Conservation (phyloP, 108 stramenopile genomes). For the Aureococcus anophagefferens region DNA sequence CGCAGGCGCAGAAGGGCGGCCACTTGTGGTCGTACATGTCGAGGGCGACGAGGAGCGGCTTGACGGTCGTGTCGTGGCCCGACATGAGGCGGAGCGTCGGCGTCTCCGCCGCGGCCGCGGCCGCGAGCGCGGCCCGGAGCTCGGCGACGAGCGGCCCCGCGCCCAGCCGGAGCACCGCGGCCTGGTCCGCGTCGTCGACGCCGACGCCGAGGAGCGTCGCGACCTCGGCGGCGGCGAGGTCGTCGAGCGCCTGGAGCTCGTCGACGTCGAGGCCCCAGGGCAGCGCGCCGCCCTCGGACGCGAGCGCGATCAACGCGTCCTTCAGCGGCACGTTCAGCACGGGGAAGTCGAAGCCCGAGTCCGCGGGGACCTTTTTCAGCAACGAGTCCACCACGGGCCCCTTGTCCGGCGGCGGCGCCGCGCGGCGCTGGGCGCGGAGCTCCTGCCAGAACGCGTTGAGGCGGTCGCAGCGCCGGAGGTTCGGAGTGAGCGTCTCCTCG, state of each 20-base stretch:
- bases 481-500: neutral
- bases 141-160: neutral
- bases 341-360: neutral
- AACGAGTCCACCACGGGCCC: too few relatives aligned
- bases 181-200: neutral
- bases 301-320: conserved; percentile 1
- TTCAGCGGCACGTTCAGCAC: neutral
- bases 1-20: conserved; percentile 1
- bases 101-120: neutral
- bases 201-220: neutral
- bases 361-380: neutral
- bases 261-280: neutral
- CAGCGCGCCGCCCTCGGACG: neutral
- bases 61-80: conserved; percentile 1
- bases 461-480: neutral
- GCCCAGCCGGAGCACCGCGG: neutral
- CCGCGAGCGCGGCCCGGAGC: neutral
- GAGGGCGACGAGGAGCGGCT: neutral
- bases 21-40: neutral
- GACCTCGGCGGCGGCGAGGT: neutral
- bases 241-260: neutral
- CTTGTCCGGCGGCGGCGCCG: too few relatives aligned
- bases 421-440: neutral
- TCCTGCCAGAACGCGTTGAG: neutral
- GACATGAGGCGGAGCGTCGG: neutral